Evolutionary conservation across 2,329 filamentous ascomycete genomes (phyloP), one percentile per base, ranked within the genome.

Genomic region (Phoma herbarum): DNA sequence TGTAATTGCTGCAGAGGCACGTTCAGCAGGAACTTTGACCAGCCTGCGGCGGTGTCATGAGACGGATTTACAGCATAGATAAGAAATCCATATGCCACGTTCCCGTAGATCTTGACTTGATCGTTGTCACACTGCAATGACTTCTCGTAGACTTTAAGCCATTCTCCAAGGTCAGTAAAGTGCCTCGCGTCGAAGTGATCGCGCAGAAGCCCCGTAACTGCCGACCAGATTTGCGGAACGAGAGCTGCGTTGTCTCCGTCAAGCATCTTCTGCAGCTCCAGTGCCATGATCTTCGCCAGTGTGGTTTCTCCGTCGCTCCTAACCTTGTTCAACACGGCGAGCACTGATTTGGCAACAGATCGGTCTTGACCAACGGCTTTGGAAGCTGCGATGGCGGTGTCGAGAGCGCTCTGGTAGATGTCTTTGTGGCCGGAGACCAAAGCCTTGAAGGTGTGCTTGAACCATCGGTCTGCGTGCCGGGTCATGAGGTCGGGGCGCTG

Each of bases 191-290:
- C 70, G 81, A 82, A 64, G 75, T 87, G 77, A 61, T 77, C 81
- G 52, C 90, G 87, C 46, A 97, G 81, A 54, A 97, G 87, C 2
- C 97, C 83, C 7, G 94, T 86, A 2, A 96, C 82, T 33, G 92
- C 86, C 58, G 90, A 90, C 94, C 94, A 98, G 22, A 98, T 91
- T 64, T 93, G 90, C 6, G 95, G 93, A 0, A 96, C 93, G 37
- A 86, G 82, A 0, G 83, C 76, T 10, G 85, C 86, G 22, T 86
- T 84, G 12, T 87, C 84, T 62, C 87, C 85, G 25, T 80, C 78
- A 5, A 79, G 70, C 64, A 89, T 82, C 11, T 83, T 81, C 55
- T 84, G 85, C 52, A 98, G 81, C 29, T 86, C 85, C 20, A 85
- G 81, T 39, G 86, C 85, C 65, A 94, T 88, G 67, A 88, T 89